A percentile compares a stretch with the other conserved stretches of the same genome.
These are phyloP conservation scores for Monilinia fructigena DNA, from an alignment of 2,329 filamentous ascomycete species.

Conservation along the genomic window DNA sequence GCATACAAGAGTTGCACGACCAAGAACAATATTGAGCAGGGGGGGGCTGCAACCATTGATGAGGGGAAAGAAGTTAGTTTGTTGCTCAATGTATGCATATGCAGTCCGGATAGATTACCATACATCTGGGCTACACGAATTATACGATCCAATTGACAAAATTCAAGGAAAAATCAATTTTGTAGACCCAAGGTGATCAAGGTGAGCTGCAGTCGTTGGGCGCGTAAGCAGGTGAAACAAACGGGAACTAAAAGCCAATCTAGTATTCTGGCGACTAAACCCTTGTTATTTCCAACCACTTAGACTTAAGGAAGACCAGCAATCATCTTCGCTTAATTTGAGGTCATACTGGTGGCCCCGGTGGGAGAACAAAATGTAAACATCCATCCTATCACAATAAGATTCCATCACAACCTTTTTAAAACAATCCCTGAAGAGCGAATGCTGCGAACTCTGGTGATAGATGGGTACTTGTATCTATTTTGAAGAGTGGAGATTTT, in stretches of 20 bases:
- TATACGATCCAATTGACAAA: constrained; percentile 6
- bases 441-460: neutral
- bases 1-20: constrained; percentile 6
- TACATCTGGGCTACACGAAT: constrained; percentile 18
- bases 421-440: constrained; percentile 8
- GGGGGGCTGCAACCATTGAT: constrained; percentile 19
- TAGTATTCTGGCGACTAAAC: constrained; percentile 28
- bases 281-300: constrained; percentile 22
- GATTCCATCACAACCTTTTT: constrained; percentile 10
- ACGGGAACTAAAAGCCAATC: constrained; percentile 26
- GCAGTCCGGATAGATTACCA: constrained; percentile 22
- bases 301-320: constrained; percentile 2
- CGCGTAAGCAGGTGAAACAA: constrained; percentile 28
- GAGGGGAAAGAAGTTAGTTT: constrained; percentile 14
- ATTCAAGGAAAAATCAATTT: neutral
- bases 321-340: constrained; percentile 11
- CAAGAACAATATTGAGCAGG: constrained; percentile 12
- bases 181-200: constrained; percentile 14
- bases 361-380: constrained; percentile 17
- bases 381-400: constrained; percentile 16
- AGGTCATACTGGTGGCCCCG: neutral
- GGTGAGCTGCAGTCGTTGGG: constrained; percentile 21
- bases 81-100: constrained; percentile 7
- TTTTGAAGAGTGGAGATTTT: constrained; percentile 7
- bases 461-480: constrained; percentile 5